Conservation (phyloP, 148 eudicot species). For the Vaccinium myrtillus region DNA sequence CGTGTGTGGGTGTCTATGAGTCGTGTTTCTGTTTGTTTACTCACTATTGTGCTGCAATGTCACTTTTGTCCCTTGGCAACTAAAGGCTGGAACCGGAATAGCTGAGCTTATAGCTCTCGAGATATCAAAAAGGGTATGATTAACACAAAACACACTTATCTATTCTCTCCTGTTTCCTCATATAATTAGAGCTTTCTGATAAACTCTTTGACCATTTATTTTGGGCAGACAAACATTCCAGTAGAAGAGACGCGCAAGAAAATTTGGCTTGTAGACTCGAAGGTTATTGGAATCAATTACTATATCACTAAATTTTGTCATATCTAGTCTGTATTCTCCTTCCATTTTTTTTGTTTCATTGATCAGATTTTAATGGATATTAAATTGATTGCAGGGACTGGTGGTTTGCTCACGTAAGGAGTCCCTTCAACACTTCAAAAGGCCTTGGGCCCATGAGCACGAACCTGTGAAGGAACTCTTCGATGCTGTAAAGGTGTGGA, state of each 20-base stretch:
- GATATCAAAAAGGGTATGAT: constrained; percentile 66
- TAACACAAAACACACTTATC: neutral
- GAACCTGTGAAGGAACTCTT: constrained; percentile 62
- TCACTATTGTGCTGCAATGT: neutral
- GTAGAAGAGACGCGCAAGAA: constrained; percentile 75
- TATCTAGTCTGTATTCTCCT: neutral
- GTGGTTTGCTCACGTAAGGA: constrained; percentile 70
- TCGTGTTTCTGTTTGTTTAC: neutral
- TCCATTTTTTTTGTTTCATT: neutral
- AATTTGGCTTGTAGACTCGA: constrained; percentile 97
- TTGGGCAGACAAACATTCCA: constrained; percentile 52
- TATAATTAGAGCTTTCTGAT: neutral
- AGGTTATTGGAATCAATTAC: constrained; percentile 36
- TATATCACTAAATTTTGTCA: neutral
- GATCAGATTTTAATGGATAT: neutral
- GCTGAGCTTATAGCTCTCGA: constrained; percentile 93
- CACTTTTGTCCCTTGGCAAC: constrained; percentile 20
- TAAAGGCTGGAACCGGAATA: constrained; percentile 95
- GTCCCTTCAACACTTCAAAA: constrained; percentile 83
- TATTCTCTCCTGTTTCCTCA: neutral
- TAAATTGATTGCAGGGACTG: constrained; percentile 49
- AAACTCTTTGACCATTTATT: constrained; percentile 8
- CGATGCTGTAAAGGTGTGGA: constrained; percentile 71
- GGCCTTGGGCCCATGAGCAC: constrained; percentile 88
- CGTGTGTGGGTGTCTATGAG: neutral